Percentiles rank a stretch among this genome's conserved stretches.
These are phyloP conservation scores for Cryphonectria parasitica DNA, from an alignment of 2,329 filamentous ascomycete genomes.

Conservation along the genomic window DNA sequence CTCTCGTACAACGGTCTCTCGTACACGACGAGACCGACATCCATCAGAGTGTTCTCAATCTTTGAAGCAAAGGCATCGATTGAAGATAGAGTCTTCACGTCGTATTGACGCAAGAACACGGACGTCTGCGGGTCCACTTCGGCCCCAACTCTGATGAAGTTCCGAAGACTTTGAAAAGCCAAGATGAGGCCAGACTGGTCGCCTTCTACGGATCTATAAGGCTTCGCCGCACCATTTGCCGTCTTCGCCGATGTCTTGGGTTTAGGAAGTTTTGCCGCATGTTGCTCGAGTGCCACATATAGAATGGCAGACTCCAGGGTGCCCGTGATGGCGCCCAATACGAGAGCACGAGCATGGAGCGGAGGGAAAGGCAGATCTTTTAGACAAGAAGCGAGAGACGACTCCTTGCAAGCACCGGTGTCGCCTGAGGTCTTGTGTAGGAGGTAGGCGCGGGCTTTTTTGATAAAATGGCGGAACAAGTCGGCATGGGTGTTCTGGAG, in stretches of 20 bases:
- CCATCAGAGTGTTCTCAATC: conserved; percentile 11
- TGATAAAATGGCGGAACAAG: neutral
- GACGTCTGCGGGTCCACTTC: neutral
- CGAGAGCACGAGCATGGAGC: conserved; percentile 11
- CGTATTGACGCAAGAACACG: neutral
- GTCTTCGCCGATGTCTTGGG: neutral
- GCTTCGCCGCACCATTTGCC: neutral
- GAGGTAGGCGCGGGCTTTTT: conserved; percentile 11
- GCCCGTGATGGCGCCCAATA: conserved; percentile 5
- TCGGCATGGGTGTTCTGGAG: neutral
- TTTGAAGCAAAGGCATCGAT: conserved; percentile 15
- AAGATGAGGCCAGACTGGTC: conserved; percentile 3
- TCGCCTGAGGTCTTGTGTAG: neutral
- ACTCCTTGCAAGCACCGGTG: neutral
- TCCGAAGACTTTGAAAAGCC: conserved; percentile 10
- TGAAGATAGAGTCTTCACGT: conserved; percentile 6
- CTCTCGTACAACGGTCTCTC: no score
- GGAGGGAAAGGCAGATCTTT: conserved; percentile 20
- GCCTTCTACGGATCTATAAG: neutral
- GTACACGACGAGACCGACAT: conserved; percentile 12
- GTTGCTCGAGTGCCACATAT: conserved; percentile 18
- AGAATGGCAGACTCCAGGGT: conserved; percentile 19
- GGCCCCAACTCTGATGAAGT: neutral
- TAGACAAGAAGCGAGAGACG: conserved; percentile 10
- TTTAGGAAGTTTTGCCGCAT: neutral